Base-by-base conservation (phyloP, 192 early-diverging fungal species). In the Backusella macrospora region DNA sequence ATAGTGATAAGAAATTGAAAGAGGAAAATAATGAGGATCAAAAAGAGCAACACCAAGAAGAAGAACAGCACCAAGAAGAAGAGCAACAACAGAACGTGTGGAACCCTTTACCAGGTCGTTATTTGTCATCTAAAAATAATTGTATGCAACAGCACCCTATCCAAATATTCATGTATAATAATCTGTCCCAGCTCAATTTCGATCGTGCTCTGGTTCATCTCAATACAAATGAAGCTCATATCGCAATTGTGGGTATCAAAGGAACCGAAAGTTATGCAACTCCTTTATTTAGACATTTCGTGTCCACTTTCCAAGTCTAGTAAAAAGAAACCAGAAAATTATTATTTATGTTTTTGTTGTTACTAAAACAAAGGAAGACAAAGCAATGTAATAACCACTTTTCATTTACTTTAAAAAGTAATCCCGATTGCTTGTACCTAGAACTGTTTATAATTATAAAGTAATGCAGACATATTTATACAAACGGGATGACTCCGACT, bases 241-340 rank as follows among this genome's bases (percentile, higher is more conserved):
- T 59, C 26, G 52, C 52, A 10, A 59, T 59, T 7, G 10, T 59
- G 10, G 18, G 52, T 23, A 59, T 59, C 9, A 59, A 59, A 2
- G 52, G 52, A 59, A 59, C 52, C 12, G 52, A 59, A 29, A 5
- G 26, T 13, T 21, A 59, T 26, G 52, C 52, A 23, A 12, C 52
- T 26, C 21, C 52, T 59, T 59, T 59, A 9, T 59, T 59, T 4
- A 59, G 26, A 59, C 52, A 59, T 59, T 59, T 59, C 26, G 52
- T 59, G 21, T 59, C 52, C 1, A 59, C 18, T 59, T 59, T 59
- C 26, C 21, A 59, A 26, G 18, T 59, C 5, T 59, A 26, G 12
- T 7, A 49, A 21, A 8, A 34, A 34, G 29, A 34, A 34, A 34
- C 0, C 0, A 34, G 29, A 34, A 34, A 34, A 34, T 34, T 34